A percentile compares a stretch with the other conserved stretches of the same genome.
Evolutionary conservation across 2,329 filamentous ascomycete species (phyloP).

Genomic region (Fusarium xyrophilum): DNA sequence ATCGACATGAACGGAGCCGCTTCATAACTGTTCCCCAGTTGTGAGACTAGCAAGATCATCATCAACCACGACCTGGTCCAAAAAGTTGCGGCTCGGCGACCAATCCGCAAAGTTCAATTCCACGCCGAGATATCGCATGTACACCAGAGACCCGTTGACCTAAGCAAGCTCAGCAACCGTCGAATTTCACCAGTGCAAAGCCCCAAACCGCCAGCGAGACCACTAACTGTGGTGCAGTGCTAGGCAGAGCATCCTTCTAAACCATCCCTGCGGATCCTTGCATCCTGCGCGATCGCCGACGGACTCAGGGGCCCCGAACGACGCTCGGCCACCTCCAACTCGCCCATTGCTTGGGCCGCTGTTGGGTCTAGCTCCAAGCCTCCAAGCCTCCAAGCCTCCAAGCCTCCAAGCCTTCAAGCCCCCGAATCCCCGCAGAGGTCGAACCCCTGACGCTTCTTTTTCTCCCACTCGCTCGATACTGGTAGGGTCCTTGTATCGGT

Average conservation of each 20-base stretch:
- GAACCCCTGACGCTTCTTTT: slow-evolving; percentile 42
- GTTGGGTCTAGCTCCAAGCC: slow-evolving; percentile 42
- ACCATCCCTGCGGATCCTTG: slow-evolving; percentile 25
- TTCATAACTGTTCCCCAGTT: slow-evolving; percentile 8
- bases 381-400: slow-evolving; percentile 30
- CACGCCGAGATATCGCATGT: neutral
- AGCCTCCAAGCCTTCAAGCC: slow-evolving; percentile 36
- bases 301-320: slow-evolving; percentile 41
- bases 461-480: slow-evolving; percentile 24
- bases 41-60: neutral
- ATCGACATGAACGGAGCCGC: neutral
- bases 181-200: slow-evolving; percentile 8
- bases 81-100: neutral
- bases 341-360: slow-evolving; percentile 35
- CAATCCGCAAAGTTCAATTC: neutral
- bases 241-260: slow-evolving; percentile 18
- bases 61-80: neutral
- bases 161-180: slow-evolving; percentile 22
- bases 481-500: slow-evolving; percentile 21
- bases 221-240: slow-evolving; percentile 5
- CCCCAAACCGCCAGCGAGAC: slow-evolving; percentile 2
- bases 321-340: slow-evolving; percentile 40
- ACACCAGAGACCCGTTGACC: neutral
- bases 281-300: slow-evolving; percentile 40
- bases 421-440: slow-evolving; percentile 40